These are phyloP conservation scores for Botrytis fabae DNA, from an alignment of 2,329 filamentous ascomycete genomes.

Conservation along the genomic window DNA sequence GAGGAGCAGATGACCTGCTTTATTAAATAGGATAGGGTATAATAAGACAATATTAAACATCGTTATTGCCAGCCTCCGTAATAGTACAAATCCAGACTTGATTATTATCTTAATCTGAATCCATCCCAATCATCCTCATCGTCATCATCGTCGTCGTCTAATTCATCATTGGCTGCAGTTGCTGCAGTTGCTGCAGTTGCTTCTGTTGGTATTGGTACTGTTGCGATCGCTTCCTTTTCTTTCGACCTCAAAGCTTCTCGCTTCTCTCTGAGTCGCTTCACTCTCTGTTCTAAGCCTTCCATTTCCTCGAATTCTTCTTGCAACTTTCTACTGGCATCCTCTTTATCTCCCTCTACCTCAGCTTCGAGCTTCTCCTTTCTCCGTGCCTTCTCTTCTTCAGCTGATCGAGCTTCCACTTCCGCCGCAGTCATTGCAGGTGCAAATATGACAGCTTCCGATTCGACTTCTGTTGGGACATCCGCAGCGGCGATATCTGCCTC, in stretches of 20 bases:
- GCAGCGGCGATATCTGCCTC: conserved; percentile 72
- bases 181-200: too few species aligned
- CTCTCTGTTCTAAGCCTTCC: conserved; percentile 73
- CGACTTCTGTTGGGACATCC: conserved; percentile 39
- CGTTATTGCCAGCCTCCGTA: background rate
- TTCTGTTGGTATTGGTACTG: background rate
- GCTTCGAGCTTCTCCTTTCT: conserved; percentile 53
- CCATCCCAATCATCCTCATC: conserved; percentile 30
- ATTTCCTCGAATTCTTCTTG: conserved; percentile 82
- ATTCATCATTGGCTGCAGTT: background rate
- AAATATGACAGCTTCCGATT: conserved; percentile 60
- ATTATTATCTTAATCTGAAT: conserved; percentile 24
- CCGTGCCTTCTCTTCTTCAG: conserved; percentile 51
- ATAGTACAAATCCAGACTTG: background rate
- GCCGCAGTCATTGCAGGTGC: conserved; percentile 67
- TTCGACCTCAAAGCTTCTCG: conserved; percentile 62
- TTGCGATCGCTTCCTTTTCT: conserved; percentile 27
- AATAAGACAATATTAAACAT: background rate
- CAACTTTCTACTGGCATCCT: conserved; percentile 71
- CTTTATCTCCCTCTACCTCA: conserved; percentile 65
- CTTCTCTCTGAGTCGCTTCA: conserved; percentile 67
- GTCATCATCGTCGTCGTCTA: conserved; percentile 26
- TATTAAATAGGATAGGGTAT: conserved; percentile 7
- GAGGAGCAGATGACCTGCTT: background rate
- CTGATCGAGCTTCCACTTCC: conserved; percentile 57